Evolutionary conservation across 176 grass and related monocot genomes (phyloP), one percentile per base, ranked within the genome.

Genomic region (Bonia amplexicaulis): DNA sequence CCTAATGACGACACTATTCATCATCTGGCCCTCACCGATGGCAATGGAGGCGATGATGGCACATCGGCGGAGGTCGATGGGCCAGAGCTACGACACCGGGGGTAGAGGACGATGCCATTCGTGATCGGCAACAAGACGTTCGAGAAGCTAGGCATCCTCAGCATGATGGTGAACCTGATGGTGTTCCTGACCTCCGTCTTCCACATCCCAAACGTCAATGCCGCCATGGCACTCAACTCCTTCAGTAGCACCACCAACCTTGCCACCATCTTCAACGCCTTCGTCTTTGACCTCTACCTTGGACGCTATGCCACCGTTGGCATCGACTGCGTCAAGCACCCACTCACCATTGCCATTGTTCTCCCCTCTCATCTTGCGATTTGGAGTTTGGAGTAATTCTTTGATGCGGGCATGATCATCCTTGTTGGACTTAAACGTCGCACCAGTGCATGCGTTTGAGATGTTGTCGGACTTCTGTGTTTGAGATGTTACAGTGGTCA

Each of bases 111-210:
- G 35, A 96, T 96, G 91, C 91, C 94, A 9, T 93, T 74, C 83
- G 47, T 96, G 52, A 91, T 93, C 45, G 89, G 94, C 15, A 97
- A 93, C 44, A 89, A 97, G 89, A 90, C 87, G 42, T 97, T 97
- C 64, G 87, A 93, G 89, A 97, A 93, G 79, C 70, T 93, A 6
- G 91, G 94, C 19, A 91, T 89, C 65, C 81, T 97, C 19, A 87
- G 94, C 66, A 90, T 87, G 37, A 79, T 79, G 31, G 80, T 79
- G 44, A 97, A 96, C 84, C 87, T 97, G 33, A 82, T 93, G 85
- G 89, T 97, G 60, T 97, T 92, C 80, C 85, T 97, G 31, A 93
- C 94, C 65, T 74, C 85, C 76, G 87, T 91, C 81, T 93, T 96
- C 87, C 91, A 91, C 91, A 68, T 91, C 81, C 66, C 52, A 64